Percentiles rank a stretch among this genome's conserved stretches.
These are phyloP conservation scores for Hortiboletus campestris DNA, from an alignment of 768 basidiomycete species.

Conservation along the genomic window DNA sequence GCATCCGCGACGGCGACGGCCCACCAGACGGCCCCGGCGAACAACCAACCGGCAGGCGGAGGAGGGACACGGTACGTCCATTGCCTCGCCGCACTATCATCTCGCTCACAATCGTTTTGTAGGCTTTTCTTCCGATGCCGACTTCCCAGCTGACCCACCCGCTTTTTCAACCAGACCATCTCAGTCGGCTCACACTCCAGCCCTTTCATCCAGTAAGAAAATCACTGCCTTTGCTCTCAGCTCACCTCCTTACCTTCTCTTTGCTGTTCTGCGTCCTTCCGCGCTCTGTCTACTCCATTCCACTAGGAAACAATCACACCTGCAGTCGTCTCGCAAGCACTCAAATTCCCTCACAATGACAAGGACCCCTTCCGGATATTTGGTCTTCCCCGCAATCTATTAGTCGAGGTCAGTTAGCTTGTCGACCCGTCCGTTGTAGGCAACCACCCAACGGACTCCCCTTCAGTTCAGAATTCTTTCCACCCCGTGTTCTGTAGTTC, in stretches of 20 bases:
- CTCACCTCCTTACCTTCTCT: not conserved
- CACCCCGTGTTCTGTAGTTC: slow-evolving; percentile 68
- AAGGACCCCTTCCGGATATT: slow-evolving; percentile 58
- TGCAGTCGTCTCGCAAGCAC: slow-evolving; percentile 43
- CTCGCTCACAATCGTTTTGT: not conserved
- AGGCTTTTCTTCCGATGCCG: slow-evolving; percentile 48
- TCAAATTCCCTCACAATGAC: slow-evolving; percentile 43
- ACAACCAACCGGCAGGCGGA: slow-evolving; percentile 22
- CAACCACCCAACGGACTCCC: not conserved
- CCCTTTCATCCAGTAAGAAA: slow-evolving; percentile 43
- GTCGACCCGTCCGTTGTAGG: not conserved
- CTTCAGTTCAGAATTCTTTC: slow-evolving; percentile 66
- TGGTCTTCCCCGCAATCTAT: slow-evolving; percentile 67
- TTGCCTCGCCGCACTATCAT: not conserved
- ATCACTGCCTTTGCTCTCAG: not conserved
- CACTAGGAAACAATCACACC: slow-evolving; percentile 33
- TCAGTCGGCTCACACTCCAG: slow-evolving; percentile 38
- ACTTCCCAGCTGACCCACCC: slow-evolving; percentile 37
- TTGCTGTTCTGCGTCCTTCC: not conserved
- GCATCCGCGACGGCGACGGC: slow-evolving; percentile 11
- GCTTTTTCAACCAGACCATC: slow-evolving; percentile 40
- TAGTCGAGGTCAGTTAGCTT: slow-evolving; percentile 61
- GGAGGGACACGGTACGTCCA: slow-evolving; percentile 21
- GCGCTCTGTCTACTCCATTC: not conserved
- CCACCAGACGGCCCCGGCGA: slow-evolving; percentile 14